These are phyloP conservation scores for Linnemannia exigua DNA, from an alignment of 192 early-diverging fungal species.

Conservation along the genomic window DNA sequence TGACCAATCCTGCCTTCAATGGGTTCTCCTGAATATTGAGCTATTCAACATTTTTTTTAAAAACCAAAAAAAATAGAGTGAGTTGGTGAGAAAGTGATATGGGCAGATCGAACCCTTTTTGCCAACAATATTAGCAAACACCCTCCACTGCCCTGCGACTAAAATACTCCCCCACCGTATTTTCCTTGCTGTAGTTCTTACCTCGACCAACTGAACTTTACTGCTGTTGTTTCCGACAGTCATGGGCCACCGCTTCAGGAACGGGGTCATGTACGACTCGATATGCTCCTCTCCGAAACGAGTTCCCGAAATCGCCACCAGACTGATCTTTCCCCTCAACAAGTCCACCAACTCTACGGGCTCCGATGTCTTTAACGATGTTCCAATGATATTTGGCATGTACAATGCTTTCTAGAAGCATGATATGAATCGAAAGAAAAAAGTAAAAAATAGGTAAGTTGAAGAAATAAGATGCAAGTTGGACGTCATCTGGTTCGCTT, in stretches of 20 bases:
- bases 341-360: conserved; percentile 58
- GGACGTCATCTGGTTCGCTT: background rate
- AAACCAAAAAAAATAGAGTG: background rate
- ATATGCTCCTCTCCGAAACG: conserved; percentile 68
- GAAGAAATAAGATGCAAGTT: too few relatives aligned
- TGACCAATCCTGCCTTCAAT: conserved; percentile 60
- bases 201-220: conserved; percentile 63
- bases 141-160: too few relatives aligned
- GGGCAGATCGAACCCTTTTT: too few relatives aligned
- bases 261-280: conserved; percentile 61
- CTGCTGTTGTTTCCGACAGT: background rate
- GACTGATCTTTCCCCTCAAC: conserved; percentile 57
- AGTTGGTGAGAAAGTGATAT: too few relatives aligned
- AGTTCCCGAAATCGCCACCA: conserved; percentile 65
- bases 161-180: too few relatives aligned
- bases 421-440: background rate
- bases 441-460: background rate
- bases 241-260: conserved; percentile 55
- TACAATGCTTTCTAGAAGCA: conserved; percentile 61
- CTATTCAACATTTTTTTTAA: conserved; percentile 31
- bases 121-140: too few relatives aligned
- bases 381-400: conserved; percentile 67
- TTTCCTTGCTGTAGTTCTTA: background rate
- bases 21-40: conserved; percentile 71
- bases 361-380: conserved; percentile 56